phyloP scores from a whole-genome alignment of 805 yeast genomes.

The Spathaspora hagerdaliae region DNA sequence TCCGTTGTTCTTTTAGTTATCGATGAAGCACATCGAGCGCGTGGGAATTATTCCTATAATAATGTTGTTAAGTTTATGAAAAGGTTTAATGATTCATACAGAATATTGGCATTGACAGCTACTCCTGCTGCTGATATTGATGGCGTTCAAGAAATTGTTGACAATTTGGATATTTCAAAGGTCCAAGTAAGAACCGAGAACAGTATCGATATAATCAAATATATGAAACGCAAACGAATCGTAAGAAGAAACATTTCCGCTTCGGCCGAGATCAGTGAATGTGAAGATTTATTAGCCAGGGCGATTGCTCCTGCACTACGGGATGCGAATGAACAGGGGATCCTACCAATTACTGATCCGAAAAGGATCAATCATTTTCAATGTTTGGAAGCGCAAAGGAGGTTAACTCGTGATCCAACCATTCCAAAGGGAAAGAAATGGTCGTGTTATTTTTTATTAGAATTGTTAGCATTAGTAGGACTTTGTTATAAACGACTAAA shows the following conservation, averaged over 20 bases:
- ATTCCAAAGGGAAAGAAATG: conserved; percentile 70
- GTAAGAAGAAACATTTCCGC: conserved; percentile 55
- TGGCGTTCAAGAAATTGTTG: conserved; percentile 81
- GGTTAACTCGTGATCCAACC: conserved; percentile 47
- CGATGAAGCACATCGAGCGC: conserved; percentile 95
- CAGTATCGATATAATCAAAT: conserved; percentile 72
- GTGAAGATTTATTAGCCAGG: conserved; percentile 50
- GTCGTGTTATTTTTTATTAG: conserved; percentile 61
- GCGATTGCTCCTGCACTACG: conserved; percentile 67
- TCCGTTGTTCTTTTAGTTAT: conserved; percentile 71
- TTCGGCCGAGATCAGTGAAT: conserved; percentile 50
- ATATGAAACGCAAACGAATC: conserved; percentile 66
- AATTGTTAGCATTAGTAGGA: conserved; percentile 66
- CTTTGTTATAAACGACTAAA: conserved; percentile 65
- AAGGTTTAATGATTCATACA: conserved; percentile 53
- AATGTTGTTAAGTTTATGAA: conserved; percentile 66
- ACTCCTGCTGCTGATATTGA: conserved; percentile 90
- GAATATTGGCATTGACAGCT: conserved; percentile 88
- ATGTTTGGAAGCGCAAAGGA: conserved; percentile 65
- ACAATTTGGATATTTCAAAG: conserved; percentile 65
- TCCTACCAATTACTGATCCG: conserved; percentile 66
- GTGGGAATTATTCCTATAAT: conserved; percentile 85
- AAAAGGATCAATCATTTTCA: conserved; percentile 63
- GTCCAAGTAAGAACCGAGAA: conserved; percentile 85
- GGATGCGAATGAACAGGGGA: conserved; percentile 58